A percentile compares a stretch with the other conserved stretches of the same genome.
Conservation (phyloP, 768 basidiomycete species). For the Bullera alba region DNA sequence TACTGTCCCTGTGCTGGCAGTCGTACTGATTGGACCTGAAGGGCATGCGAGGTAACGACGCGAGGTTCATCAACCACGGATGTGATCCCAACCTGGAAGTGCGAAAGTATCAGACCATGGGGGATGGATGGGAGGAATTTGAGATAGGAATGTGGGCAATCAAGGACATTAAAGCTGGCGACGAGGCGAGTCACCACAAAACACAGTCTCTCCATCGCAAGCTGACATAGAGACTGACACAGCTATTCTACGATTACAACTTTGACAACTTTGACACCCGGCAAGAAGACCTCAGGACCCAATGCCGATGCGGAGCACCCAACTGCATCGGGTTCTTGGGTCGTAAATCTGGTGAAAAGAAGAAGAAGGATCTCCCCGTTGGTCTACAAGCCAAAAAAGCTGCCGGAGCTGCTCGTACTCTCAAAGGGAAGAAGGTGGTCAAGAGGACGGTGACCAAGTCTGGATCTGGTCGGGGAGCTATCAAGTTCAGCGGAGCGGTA, state of each 20-base stretch:
- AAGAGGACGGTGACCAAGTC: background rate
- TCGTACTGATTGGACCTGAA: conserved; percentile 1
- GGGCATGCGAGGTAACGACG: conserved; percentile 47
- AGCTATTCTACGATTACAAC: conserved; percentile 47
- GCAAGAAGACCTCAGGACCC: conserved; percentile 30
- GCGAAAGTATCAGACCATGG: conserved; percentile 42
- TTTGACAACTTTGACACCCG: conserved; percentile 40
- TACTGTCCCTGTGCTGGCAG: background rate
- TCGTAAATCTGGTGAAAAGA: conserved; percentile 28
- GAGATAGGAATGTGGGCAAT: conserved; percentile 48
- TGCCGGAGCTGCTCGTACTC: background rate
- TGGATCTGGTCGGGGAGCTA: background rate
- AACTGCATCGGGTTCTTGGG: conserved; percentile 43
- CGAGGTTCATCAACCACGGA: conserved; percentile 48
- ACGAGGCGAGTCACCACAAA: conserved; percentile 35
- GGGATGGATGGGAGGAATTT: conserved; percentile 45
- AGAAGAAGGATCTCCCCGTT: conserved; percentile 13
- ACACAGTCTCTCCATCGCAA: background rate
- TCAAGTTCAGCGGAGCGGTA: background rate
- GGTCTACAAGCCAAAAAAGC: conserved; percentile 2
- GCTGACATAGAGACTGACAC: background rate
- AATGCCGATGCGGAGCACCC: conserved; percentile 44
- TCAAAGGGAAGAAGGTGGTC: conserved; percentile 4
- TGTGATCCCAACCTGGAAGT: conserved; percentile 47
- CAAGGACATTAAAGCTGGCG: conserved; percentile 42